Evolutionary conservation across 2,329 filamentous ascomycete species (phyloP).

Genomic region (Apiospora saccharicola): DNA sequence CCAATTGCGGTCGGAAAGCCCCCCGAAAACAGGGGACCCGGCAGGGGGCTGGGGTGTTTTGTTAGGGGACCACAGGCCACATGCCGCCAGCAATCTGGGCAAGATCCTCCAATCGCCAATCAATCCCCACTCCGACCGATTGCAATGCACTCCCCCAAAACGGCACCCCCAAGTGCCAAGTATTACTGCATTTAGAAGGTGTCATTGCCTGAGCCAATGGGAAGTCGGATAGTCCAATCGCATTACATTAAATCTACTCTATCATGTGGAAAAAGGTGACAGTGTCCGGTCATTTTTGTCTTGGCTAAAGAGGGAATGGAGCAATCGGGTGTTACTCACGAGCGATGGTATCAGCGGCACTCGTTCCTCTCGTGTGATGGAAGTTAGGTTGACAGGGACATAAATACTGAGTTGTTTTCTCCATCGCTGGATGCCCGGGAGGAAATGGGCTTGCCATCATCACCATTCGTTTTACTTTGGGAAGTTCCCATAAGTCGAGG

Average conservation of each 20-base stretch:
- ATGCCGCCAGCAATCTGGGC: constrained; percentile 8
- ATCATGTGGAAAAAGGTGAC: background rate
- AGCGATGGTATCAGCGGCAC: background rate
- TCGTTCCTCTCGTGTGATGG: background rate
- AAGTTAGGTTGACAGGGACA: no score
- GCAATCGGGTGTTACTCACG: constrained; percentile 7
- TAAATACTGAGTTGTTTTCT: background rate
- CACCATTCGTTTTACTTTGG: background rate
- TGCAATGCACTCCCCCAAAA: background rate
- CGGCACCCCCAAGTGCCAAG: background rate
- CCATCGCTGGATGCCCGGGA: background rate
- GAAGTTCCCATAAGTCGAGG: background rate
- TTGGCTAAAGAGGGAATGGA: background rate
- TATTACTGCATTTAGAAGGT: constrained; percentile 9
- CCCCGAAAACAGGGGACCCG: background rate
- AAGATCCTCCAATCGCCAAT: constrained; percentile 8
- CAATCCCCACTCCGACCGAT: constrained; percentile 8
- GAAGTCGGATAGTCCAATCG: background rate
- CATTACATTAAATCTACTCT: background rate
- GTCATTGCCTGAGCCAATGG: background rate
- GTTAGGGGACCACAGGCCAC: background rate
- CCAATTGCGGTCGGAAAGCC: background rate
- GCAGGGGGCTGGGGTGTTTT: background rate
- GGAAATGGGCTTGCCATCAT: background rate
- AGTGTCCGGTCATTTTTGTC: background rate